Conservation (phyloP, 768 basidiomycete species). For the Lentinula sp. region DNA sequence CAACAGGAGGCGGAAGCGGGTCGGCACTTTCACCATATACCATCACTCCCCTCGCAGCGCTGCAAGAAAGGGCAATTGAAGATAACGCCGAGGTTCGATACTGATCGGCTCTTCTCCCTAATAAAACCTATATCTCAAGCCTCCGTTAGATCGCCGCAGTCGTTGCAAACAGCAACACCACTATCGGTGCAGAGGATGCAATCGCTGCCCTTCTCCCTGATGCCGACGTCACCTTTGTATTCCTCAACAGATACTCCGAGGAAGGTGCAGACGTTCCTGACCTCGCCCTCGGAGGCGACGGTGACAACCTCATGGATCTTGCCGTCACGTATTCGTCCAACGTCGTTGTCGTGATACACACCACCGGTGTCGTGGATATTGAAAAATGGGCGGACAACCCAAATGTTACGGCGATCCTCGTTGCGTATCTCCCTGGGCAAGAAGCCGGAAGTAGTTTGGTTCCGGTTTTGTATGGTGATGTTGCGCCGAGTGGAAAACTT, state of each 20-base stretch:
- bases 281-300: slow-evolving; percentile 28
- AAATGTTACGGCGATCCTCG: slow-evolving; percentile 22
- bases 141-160: not conserved
- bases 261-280: slow-evolving; percentile 12
- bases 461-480: slow-evolving; percentile 44
- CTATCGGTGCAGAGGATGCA: not conserved
- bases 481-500: slow-evolving; percentile 45
- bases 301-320: slow-evolving; percentile 29
- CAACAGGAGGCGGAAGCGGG: slow-evolving; percentile 1
- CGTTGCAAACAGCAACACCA: not conserved
- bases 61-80: not conserved
- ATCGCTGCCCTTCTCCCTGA: not conserved
- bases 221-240: not conserved
- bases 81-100: not conserved
- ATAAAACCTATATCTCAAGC: too few relatives aligned
- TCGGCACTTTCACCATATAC: not conserved
- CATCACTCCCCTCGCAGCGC: not conserved
- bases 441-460: slow-evolving; percentile 45
- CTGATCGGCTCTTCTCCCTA: not conserved
- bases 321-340: slow-evolving; percentile 18
- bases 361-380: slow-evolving; percentile 26
- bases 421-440: slow-evolving; percentile 38
- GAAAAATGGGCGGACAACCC: slow-evolving; percentile 35
- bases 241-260: not conserved
- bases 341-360: slow-evolving; percentile 35